Conservation (phyloP, 768 basidiomycete genomes). For the Boletus pseudo-olivaceus region DNA sequence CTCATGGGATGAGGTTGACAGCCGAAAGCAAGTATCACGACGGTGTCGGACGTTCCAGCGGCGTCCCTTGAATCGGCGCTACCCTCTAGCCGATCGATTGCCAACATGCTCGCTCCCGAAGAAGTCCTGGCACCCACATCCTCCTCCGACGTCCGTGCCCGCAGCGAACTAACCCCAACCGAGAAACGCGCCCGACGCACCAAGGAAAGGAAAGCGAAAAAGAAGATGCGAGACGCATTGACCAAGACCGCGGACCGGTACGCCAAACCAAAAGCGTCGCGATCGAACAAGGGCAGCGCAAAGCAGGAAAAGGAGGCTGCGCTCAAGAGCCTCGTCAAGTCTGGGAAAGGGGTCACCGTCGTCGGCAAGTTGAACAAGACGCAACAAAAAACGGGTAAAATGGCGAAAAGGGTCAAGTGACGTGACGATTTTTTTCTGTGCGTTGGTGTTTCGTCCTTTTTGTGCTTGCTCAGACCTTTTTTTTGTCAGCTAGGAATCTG, state of each 20-base stretch:
- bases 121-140: constrained; percentile 69
- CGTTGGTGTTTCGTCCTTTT: neutral
- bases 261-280: constrained; percentile 37
- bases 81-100: constrained; percentile 71
- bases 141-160: constrained; percentile 52
- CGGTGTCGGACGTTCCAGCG: constrained; percentile 77
- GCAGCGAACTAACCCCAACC: constrained; percentile 78
- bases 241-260: constrained; percentile 64
- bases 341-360: constrained; percentile 82
- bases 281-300: constrained; percentile 40
- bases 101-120: constrained; percentile 88
- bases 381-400: constrained; percentile 27
- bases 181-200: constrained; percentile 74
- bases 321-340: constrained; percentile 77
- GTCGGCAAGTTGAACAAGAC: constrained; percentile 63
- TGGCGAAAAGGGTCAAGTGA: constrained; percentile 25
- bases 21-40: constrained; percentile 88
- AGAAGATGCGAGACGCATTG: constrained; percentile 61
- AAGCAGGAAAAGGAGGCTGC: constrained; percentile 86
- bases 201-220: constrained; percentile 67
- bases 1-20: constrained; percentile 28
- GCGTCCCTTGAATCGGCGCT: constrained; percentile 87
- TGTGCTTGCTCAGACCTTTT: neutral
- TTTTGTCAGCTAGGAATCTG: neutral
- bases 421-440: neutral